Evolutionary conservation across 441 rosid genomes (phyloP), one percentile per base, ranked within the genome.

Genomic region (Cnidoscolus chayamansa): DNA sequence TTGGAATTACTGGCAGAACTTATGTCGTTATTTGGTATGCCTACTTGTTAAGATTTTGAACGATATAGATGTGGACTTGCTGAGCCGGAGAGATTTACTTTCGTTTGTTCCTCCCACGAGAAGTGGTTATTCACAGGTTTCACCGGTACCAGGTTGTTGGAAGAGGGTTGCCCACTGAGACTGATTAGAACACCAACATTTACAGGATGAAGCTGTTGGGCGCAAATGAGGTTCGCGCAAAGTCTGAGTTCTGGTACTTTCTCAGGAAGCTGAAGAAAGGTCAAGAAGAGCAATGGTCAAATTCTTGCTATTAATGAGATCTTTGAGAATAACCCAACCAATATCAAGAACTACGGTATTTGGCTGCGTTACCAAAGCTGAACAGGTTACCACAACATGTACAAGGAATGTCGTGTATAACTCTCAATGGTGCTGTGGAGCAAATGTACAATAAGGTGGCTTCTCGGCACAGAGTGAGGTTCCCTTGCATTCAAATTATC

Each of bases 381-480:
- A 51, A 84, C 85, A 5, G 85, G 85, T 6, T 81, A 84, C 37
- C 87, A 84, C 63, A 84, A 84, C 31, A 81, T 84, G 87, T 84
- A 84, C 84, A 84, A 84, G 78, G 87, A 81, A 49, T 84, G 67
- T 63, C 67, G 87, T 0, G 87, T 64, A 81, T 82, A 1, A 84
- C 87, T 8, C 76, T 84, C 1, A 81, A 84, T 37, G 87, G 87
- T 25, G 83, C 72, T 4, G 83, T 81, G 0, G 87, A 81, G 15
- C 85, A 84, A 25, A 84, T 84, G 87, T 84, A 84, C 76, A 78
- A 72, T 35, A 83, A 81, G 79, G 80, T 84, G 87, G 87, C 85
- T 37, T 84, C 87, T 74, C 81, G 87, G 2, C 87, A 81, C 78
- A 74, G 87, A 32, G 87, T 84, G 7, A 81, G 87, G 85, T 78